Percentiles rank a stretch among this genome's conserved stretches.
phyloP scores from a whole-genome alignment of 208 protist species.

The Wallacemonas sp. region DNA sequence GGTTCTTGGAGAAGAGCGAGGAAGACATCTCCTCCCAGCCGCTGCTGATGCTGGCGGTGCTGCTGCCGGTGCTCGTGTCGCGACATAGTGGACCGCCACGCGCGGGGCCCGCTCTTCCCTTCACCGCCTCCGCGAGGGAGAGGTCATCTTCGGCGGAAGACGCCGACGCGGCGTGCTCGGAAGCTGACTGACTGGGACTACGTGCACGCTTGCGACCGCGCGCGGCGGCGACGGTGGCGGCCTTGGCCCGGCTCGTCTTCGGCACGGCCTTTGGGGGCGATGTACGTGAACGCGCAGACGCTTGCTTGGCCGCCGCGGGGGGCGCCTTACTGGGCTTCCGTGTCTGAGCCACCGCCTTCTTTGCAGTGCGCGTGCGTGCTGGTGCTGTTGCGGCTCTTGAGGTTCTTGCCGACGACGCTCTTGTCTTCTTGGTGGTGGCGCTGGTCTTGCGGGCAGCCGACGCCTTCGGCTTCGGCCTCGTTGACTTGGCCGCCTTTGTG shows the following conservation, averaged over 20 bases:
- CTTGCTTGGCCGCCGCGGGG: not conserved
- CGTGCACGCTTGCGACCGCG: conserved; percentile 8
- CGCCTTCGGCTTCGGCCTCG: not conserved
- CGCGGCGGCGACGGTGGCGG: not conserved
- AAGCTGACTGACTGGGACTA: not conserved
- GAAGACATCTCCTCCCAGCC: conserved; percentile 4
- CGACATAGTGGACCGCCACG: too few relatives aligned
- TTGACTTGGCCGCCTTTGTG: not conserved
- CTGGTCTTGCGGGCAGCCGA: not conserved
- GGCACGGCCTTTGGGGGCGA: too few relatives aligned
- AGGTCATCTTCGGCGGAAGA: not conserved
- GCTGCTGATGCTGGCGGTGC: not conserved
- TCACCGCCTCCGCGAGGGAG: not conserved
- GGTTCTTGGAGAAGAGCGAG: conserved; percentile 10
- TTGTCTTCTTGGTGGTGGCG: not conserved
- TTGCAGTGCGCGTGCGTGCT: too few relatives aligned
- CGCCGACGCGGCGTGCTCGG: not conserved
- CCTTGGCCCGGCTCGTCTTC: not conserved
- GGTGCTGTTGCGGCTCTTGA: not conserved
- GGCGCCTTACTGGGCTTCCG: too few relatives aligned
- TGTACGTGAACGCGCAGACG: too few relatives aligned
- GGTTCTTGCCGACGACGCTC: not conserved
- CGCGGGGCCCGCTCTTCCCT: not conserved
- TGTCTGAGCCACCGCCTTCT: too few relatives aligned
- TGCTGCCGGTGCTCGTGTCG: not conserved